phyloP scores from a whole-genome alignment of 2,329 filamentous ascomycete species.

The Neofusicoccum cordaticola region DNA sequence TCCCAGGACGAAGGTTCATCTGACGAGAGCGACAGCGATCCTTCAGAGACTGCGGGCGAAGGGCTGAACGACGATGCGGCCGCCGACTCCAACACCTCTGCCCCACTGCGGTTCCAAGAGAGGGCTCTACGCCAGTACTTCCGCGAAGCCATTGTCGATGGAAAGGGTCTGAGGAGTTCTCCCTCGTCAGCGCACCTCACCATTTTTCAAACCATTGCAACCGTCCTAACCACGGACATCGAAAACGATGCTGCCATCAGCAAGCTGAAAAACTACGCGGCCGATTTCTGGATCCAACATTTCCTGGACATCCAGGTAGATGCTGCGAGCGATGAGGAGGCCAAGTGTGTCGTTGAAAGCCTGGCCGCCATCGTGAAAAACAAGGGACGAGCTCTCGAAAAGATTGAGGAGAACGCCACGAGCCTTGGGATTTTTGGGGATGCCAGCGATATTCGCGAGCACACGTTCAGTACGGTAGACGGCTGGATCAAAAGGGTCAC shows the following conservation, averaged over 20 bases:
- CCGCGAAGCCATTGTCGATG: conserved; percentile 19
- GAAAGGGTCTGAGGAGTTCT: conserved; percentile 20
- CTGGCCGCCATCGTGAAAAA: conserved; percentile 19
- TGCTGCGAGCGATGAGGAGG: conserved; percentile 11
- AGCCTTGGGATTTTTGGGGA: neutral
- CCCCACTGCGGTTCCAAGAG: conserved; percentile 24
- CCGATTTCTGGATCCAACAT: conserved; percentile 23
- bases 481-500: neutral
- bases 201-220: conserved; percentile 19
- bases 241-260: neutral
- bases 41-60: conserved; percentile 17
- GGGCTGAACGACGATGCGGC: conserved; percentile 12
- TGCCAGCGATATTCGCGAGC: neutral
- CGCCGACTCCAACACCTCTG: conserved; percentile 18
- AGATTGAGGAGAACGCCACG: conserved; percentile 11
- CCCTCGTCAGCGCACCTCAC: conserved; percentile 23
- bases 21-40: conserved; percentile 20
- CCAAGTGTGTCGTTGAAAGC: conserved; percentile 14
- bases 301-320: conserved; percentile 20
- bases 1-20: conserved; percentile 17
- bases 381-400: conserved; percentile 17
- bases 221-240: conserved; percentile 5
- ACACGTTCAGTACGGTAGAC: neutral
- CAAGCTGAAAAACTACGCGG: conserved; percentile 16
- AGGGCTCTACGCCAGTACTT: conserved; percentile 26